Percentiles rank a stretch among this genome's conserved stretches.
Evolutionary conservation across 805 yeast genomes (phyloP).

Genomic region (Soucietia sequanensis): DNA sequence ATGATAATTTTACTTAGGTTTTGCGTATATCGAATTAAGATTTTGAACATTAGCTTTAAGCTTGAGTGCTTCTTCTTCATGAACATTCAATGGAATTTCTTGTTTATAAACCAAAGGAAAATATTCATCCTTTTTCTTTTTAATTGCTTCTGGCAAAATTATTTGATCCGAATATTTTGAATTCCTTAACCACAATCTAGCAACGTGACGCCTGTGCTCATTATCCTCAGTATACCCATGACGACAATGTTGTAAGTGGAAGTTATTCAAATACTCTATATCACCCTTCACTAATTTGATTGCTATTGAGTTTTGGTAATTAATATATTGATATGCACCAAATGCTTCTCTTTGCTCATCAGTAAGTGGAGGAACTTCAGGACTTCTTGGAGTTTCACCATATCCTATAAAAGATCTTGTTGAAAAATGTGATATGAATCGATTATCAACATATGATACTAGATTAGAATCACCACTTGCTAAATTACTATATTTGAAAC

Average conservation of each 20-base stretch:
- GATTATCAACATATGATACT: constrained; percentile 5
- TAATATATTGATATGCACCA: constrained; percentile 10
- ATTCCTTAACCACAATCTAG: constrained; percentile 10
- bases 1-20: constrained; percentile 10
- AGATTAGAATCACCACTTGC: constrained; percentile 9
- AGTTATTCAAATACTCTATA: constrained; percentile 10
- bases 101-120: constrained; percentile 9
- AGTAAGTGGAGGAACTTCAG: too few relatives aligned
- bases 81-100: constrained; percentile 9
- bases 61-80: constrained; percentile 9
- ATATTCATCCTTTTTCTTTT: constrained; percentile 3
- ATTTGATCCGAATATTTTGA: constrained; percentile 7
- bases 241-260: constrained; percentile 9
- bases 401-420: constrained; percentile 10
- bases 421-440: constrained; percentile 5
- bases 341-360: constrained; percentile 11
- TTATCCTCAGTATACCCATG: constrained; percentile 9
- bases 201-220: constrained; percentile 10
- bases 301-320: constrained; percentile 5
- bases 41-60: constrained; percentile 5
- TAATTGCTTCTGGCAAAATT: constrained; percentile 5
- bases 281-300: constrained; percentile 8
- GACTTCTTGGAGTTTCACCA: constrained; percentile 9
- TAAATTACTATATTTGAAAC: constrained; percentile 3
- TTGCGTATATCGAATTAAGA: constrained; percentile 7